Conservation (phyloP, 345 rosid genomes). For the Raphanus raphanistrum region DNA sequence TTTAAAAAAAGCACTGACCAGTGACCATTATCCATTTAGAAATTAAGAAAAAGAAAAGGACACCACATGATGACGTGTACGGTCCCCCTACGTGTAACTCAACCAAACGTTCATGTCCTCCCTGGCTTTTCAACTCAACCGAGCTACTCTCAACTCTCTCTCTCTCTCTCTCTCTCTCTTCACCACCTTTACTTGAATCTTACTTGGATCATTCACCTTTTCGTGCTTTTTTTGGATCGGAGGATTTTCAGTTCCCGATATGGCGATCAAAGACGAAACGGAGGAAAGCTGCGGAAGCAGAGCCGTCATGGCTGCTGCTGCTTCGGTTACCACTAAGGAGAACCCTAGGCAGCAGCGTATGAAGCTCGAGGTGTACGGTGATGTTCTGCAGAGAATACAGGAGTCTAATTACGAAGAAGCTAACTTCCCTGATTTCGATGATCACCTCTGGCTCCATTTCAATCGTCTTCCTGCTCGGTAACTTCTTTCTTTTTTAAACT, state of each 20-base stretch:
- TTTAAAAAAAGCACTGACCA: slow-evolving; percentile 20
- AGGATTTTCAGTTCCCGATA: slow-evolving; percentile 14
- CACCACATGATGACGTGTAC: slow-evolving; percentile 31
- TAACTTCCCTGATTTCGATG: slow-evolving; percentile 71
- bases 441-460: slow-evolving; percentile 97
- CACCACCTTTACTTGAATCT: slow-evolving; percentile 27
- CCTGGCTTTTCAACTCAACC: slow-evolving; percentile 14
- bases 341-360: slow-evolving; percentile 72
- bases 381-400: slow-evolving; percentile 72
- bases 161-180: neutral
- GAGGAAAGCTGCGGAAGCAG: slow-evolving; percentile 90
- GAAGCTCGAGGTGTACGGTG: slow-evolving; percentile 83
- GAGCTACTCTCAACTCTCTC: neutral
- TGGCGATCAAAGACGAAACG: slow-evolving; percentile 85
- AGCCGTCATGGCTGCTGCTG: slow-evolving; percentile 65
- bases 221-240: neutral
- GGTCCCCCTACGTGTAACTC: slow-evolving; percentile 25
- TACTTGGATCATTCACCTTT: slow-evolving; percentile 27
- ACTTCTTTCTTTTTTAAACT: neutral
- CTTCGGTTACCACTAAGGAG: slow-evolving; percentile 43
- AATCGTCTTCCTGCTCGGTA: slow-evolving; percentile 97
- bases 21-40: slow-evolving; percentile 24
- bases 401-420: slow-evolving; percentile 76
- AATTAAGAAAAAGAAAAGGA: neutral
- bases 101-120: slow-evolving; percentile 33